Percentiles rank a stretch among this genome's conserved stretches.
Conservation (phyloP, 2,329 filamentous ascomycete species). For the Trichoderma pleuroti region DNA sequence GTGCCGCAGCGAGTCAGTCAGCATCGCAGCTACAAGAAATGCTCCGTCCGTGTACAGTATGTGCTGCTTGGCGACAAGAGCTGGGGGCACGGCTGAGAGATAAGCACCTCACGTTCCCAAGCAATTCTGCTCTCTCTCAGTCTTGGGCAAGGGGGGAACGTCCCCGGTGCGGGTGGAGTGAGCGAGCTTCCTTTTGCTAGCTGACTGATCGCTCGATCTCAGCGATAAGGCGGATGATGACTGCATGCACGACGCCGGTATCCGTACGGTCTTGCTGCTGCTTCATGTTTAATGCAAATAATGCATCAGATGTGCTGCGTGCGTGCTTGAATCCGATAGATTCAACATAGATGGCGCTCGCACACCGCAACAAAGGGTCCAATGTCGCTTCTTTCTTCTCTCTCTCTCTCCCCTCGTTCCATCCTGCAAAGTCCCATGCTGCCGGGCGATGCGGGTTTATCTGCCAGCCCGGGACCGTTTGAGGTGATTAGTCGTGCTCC, state of each 20-base stretch:
- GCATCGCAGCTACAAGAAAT: background rate
- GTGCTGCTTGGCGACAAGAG: background rate
- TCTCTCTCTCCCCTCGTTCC: background rate
- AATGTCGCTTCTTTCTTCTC: no score
- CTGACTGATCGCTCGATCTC: constrained; percentile 7
- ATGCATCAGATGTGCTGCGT: background rate
- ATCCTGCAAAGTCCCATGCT: background rate
- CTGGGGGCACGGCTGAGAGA: background rate
- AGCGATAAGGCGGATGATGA: constrained; percentile 8
- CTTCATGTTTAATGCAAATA: background rate
- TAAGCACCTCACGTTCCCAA: background rate
- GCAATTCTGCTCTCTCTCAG: background rate
- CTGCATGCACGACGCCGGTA: background rate
- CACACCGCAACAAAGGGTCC: background rate
- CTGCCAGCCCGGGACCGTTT: background rate
- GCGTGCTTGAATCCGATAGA: background rate
- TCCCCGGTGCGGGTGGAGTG: background rate
- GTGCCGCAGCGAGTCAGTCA: background rate
- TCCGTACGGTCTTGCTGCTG: background rate
- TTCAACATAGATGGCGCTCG: background rate
- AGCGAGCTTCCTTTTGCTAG: background rate
- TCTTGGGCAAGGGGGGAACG: background rate
- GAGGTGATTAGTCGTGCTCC: background rate
- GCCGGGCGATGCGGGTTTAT: background rate
- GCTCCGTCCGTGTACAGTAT: background rate